Percentiles rank a stretch among this genome's conserved stretches.
Evolutionary conservation across 179 eudicot species (phyloP).

Genomic region (Camellia oleifera): DNA sequence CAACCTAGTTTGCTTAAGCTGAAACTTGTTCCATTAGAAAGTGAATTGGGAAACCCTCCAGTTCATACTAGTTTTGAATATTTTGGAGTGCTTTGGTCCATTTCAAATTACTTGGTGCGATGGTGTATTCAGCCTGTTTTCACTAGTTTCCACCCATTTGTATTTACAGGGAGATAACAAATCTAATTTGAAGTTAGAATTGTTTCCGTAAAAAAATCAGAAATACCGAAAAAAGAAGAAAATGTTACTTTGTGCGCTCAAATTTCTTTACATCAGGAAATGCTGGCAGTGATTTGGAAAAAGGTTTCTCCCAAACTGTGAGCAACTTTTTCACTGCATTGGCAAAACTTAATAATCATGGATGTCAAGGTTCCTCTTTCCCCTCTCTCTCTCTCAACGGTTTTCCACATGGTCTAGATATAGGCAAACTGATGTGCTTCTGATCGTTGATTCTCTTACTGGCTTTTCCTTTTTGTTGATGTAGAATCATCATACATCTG

Average conservation of each 20-base stretch:
- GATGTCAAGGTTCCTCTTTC: background rate
- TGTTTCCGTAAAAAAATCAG: background rate
- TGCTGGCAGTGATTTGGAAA: slow-evolving; percentile 4
- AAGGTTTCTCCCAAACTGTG: background rate
- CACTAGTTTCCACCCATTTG: background rate
- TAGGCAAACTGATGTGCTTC: background rate
- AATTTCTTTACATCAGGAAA: background rate
- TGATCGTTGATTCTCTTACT: background rate
- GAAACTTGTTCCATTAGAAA: background rate
- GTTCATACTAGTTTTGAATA: background rate
- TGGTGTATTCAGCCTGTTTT: background rate
- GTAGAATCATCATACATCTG: slow-evolving; percentile 5
- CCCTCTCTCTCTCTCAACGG: background rate
- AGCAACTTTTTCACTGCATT: background rate
- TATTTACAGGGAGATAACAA: background rate
- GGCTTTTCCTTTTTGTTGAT: background rate
- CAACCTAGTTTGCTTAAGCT: background rate
- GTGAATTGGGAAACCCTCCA: background rate
- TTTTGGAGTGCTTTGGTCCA: background rate
- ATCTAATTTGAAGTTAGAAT: background rate
- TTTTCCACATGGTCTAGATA: background rate
- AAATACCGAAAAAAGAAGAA: background rate
- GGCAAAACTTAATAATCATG: background rate
- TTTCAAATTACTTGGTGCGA: background rate
- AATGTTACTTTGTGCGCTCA: background rate